These are phyloP conservation scores for Puccinia horiana DNA, from an alignment of 1,284 basidiomycete species.

Conservation along the genomic window DNA sequence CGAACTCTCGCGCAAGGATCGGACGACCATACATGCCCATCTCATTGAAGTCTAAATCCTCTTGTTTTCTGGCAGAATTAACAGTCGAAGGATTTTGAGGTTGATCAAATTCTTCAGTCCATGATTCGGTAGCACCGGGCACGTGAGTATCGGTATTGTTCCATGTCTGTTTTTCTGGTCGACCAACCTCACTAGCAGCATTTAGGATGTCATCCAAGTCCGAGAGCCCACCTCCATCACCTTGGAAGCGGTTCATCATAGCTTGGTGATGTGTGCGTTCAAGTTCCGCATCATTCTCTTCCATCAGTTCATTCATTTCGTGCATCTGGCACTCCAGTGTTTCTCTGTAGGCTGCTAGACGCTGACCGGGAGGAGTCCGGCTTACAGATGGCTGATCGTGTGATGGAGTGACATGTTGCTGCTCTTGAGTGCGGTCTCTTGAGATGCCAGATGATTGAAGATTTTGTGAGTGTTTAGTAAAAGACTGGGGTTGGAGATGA, in stretches of 20 bases:
- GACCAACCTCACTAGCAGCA: conserved; percentile 32
- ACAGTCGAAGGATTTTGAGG: not conserved
- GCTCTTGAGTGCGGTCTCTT: not conserved
- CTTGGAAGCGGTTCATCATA: conserved; percentile 35
- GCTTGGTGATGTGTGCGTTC: not conserved
- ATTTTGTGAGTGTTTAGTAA: not conserved
- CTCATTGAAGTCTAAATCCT: conserved; percentile 1
- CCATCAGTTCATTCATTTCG: conserved; percentile 19
- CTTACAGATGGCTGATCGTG: conserved; percentile 5
- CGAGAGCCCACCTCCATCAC: conserved; percentile 26
- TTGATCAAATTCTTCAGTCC: conserved; percentile 27
- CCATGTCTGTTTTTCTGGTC: not conserved
- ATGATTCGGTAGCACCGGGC: conserved; percentile 30
- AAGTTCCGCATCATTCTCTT: conserved; percentile 26
- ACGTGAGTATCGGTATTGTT: conserved; percentile 20
- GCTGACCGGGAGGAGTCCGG: not conserved
- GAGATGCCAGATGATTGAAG: conserved; percentile 7
- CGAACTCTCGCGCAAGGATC: conserved; percentile 54
- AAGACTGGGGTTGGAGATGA: conserved; percentile 22
- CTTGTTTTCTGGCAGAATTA: not conserved
- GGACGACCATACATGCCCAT: conserved; percentile 47
- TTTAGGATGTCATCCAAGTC: conserved; percentile 23
- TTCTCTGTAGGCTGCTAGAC: not conserved
- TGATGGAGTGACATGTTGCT: not conserved
- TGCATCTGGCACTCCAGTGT: conserved; percentile 2